A percentile compares a stretch with the other conserved stretches of the same genome.
These are phyloP conservation scores for Phialophora verrucosa DNA, from an alignment of 2,329 filamentous ascomycete genomes.

Conservation along the genomic window DNA sequence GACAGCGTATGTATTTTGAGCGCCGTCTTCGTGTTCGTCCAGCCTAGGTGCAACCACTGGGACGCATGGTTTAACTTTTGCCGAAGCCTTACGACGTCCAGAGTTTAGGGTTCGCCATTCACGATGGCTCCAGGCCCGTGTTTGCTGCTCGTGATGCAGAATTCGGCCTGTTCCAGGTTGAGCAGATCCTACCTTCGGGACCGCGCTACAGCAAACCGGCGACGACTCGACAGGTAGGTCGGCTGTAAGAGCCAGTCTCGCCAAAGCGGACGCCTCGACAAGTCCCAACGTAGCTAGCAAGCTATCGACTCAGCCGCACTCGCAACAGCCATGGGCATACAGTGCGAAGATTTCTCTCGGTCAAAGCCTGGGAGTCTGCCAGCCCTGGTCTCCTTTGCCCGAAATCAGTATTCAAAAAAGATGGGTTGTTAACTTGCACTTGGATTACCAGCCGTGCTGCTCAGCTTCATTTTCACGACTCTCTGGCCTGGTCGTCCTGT, in stretches of 20 bases:
- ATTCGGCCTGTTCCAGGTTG: conserved; percentile 4
- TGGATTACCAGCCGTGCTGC: background rate
- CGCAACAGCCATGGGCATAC: background rate
- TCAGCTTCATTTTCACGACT: background rate
- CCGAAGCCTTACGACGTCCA: background rate
- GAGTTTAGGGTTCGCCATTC: background rate
- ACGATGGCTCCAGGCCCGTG: background rate
- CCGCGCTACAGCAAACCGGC: background rate
- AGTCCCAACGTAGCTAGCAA: background rate
- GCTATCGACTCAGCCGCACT: conserved; percentile 1
- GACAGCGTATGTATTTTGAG: background rate
- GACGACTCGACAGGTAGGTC: background rate
- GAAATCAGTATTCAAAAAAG: background rate
- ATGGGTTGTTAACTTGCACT: background rate
- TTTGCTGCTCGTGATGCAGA: background rate
- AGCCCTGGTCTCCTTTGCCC: background rate
- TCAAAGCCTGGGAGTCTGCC: background rate
- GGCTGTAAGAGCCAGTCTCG: background rate
- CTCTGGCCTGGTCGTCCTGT: background rate
- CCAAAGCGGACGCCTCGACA: background rate
- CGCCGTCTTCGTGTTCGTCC: conserved; percentile 3
- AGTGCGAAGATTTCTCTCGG: background rate
- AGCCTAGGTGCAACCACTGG: conserved; percentile 2
- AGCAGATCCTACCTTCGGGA: background rate
- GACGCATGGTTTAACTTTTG: background rate